phyloP scores from a whole-genome alignment of 2,329 filamentous ascomycete genomes.

The Diaporthe humulicola region DNA sequence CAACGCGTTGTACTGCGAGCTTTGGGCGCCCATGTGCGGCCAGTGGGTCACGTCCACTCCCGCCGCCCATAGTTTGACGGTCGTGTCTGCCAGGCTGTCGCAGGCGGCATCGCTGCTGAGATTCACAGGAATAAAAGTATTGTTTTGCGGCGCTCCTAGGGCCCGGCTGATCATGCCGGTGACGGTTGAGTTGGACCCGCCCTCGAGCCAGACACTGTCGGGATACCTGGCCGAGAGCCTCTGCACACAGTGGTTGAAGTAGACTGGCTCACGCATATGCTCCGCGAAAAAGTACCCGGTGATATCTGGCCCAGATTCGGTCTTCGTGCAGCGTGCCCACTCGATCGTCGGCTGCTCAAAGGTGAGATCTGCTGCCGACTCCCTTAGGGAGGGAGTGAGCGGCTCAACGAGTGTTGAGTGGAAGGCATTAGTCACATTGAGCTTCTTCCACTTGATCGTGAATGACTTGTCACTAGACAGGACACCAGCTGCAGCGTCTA shows the following conservation, averaged over 20 bases:
- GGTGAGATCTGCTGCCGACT: slow-evolving; percentile 44
- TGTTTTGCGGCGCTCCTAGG: neutral
- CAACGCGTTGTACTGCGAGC: slow-evolving; percentile 42
- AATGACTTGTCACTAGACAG: slow-evolving; percentile 40
- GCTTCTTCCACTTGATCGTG: slow-evolving; percentile 50
- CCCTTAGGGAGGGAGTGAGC: slow-evolving; percentile 51
- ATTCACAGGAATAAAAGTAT: slow-evolving; percentile 44
- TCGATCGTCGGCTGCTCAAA: slow-evolving; percentile 53
- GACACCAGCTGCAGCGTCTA: slow-evolving; percentile 48
- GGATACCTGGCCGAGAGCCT: slow-evolving; percentile 41
- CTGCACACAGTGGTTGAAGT: slow-evolving; percentile 52
- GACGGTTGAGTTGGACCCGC: slow-evolving; percentile 54
- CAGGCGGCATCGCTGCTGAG: slow-evolving; percentile 42
- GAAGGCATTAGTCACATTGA: slow-evolving; percentile 62
- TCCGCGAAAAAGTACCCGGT: slow-evolving; percentile 45
- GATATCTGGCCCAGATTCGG: too few relatives aligned
- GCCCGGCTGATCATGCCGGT: slow-evolving; percentile 51
- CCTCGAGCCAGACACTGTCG: slow-evolving; percentile 54
- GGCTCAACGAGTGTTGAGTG: slow-evolving; percentile 58
- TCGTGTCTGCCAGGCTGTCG: slow-evolving; percentile 44
- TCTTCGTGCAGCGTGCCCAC: slow-evolving; percentile 40
- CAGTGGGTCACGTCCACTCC: slow-evolving; percentile 54
- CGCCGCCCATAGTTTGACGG: slow-evolving; percentile 54
- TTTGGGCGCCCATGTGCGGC: slow-evolving; percentile 49
- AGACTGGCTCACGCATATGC: slow-evolving; percentile 60